Percentiles rank a stretch among this genome's conserved stretches.
Evolutionary conservation across 2,329 filamentous ascomycete genomes (phyloP).

Genomic region (Dothideomycetes sp.): DNA sequence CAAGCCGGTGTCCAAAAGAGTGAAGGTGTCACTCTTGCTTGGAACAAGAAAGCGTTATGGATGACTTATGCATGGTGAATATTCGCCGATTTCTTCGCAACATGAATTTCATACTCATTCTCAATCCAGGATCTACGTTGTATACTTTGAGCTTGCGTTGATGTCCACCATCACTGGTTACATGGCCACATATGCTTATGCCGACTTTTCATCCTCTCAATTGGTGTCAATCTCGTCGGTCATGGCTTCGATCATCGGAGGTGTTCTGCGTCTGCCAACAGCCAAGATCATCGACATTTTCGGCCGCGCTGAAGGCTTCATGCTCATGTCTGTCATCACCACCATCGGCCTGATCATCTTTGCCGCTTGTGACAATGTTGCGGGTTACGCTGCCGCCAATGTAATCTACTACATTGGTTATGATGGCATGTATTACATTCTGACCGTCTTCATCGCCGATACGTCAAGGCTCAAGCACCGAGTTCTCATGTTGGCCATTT

Average conservation of each 20-base stretch:
- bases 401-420: slow-evolving; percentile 20
- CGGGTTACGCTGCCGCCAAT: slow-evolving; percentile 18
- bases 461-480: slow-evolving; percentile 22
- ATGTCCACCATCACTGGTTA: slow-evolving; percentile 23
- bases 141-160: slow-evolving; percentile 30
- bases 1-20: slow-evolving; percentile 24
- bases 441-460: slow-evolving; percentile 18
- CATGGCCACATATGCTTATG: slow-evolving; percentile 24
- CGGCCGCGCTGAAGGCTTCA: slow-evolving; percentile 17
- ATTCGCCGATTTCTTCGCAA: too few species aligned
- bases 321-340: slow-evolving; percentile 15
- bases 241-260: slow-evolving; percentile 18
- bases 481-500: slow-evolving; percentile 24
- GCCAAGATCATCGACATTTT: slow-evolving; percentile 18
- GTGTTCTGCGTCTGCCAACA: slow-evolving; percentile 15
- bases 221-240: slow-evolving; percentile 15
- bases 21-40: slow-evolving; percentile 25
- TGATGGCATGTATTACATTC: slow-evolving; percentile 15
- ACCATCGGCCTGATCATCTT: slow-evolving; percentile 19
- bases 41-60: slow-evolving; percentile 22
- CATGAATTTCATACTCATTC: background rate
- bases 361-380: slow-evolving; percentile 16
- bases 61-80: slow-evolving; percentile 21
- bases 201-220: slow-evolving; percentile 22
- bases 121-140: slow-evolving; percentile 27